A percentile compares a stretch with the other conserved stretches of the same genome.
Conservation (phyloP, 1,284 basidiomycete species). For the Malassezia cuniculi region DNA sequence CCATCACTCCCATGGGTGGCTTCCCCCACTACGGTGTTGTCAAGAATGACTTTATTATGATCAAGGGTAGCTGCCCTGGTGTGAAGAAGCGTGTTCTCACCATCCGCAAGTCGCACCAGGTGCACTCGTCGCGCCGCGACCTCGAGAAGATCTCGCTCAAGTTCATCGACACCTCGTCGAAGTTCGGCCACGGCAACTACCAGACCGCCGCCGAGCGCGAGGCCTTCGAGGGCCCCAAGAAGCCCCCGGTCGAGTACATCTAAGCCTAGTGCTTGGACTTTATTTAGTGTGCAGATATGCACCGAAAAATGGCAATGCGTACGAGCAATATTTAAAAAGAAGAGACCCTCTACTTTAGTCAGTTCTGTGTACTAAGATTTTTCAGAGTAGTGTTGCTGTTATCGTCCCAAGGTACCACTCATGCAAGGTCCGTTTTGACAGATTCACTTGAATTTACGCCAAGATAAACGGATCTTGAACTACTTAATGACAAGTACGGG, state of each 20-base stretch:
- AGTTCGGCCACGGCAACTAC: conserved; percentile 77
- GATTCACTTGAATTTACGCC: no score
- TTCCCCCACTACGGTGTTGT: conserved; percentile 98
- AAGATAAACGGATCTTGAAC: no score
- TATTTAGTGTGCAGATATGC: conserved; percentile 11
- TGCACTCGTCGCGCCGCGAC: conserved; percentile 43
- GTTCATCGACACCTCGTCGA: conserved; percentile 95
- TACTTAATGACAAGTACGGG: conserved; percentile 42
- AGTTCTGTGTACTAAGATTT: no score
- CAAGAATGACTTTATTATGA: conserved; percentile 93
- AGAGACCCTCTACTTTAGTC: no score
- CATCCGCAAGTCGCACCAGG: conserved; percentile 43
- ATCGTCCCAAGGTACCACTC: no score
- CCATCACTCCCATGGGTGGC: conserved; percentile 95
- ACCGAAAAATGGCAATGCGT: no score
- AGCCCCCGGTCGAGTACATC: conserved; percentile 50
- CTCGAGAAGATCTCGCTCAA: conserved; percentile 96
- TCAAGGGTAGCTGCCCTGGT: conserved; percentile 65
- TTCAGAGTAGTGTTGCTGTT: no score
- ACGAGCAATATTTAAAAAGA: no score
- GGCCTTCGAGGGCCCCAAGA: conserved; percentile 69
- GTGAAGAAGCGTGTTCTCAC: conserved; percentile 97
- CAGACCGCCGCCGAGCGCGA: conserved; percentile 91
- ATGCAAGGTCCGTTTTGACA: no score
- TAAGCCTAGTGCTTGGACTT: conserved; percentile 35